A percentile compares a stretch with the other conserved stretches of the same genome.
Evolutionary conservation across 805 yeast species (phyloP).

Genomic region (Priceomyces medius): DNA sequence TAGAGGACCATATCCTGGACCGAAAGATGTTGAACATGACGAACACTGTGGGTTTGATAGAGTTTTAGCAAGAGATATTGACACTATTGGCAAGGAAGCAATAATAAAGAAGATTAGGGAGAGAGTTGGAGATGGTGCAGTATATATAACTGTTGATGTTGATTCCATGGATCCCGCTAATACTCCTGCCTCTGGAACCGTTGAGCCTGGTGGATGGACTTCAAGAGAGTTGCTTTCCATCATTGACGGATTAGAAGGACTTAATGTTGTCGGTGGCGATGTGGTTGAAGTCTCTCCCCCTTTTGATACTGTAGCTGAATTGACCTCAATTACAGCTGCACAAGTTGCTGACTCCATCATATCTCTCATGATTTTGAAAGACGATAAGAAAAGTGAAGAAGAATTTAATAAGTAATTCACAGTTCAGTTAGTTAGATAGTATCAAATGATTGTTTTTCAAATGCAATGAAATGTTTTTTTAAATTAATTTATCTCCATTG

Average conservation of each 20-base stretch:
- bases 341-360: too few species aligned
- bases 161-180: conserved; percentile 60
- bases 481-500: too few species aligned
- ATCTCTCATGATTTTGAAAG: conserved; percentile 51
- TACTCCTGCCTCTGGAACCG: conserved; percentile 59
- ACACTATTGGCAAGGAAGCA: conserved; percentile 60
- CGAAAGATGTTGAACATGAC: conserved; percentile 65
- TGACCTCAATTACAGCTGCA: conserved; percentile 68
- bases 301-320: conserved; percentile 56
- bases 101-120: conserved; percentile 52
- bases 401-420: not conserved
- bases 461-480: too few species aligned
- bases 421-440: too few species aligned
- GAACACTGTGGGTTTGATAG: conserved; percentile 63
- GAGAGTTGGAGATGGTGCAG: conserved; percentile 58
- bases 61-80: conserved; percentile 70
- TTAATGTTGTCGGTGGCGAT: conserved; percentile 54
- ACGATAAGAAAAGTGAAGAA: not conserved
- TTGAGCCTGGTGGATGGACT: conserved; percentile 58
- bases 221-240: conserved; percentile 54
- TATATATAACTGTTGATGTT: conserved; percentile 76
- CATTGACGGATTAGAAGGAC: conserved; percentile 42
- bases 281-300: conserved; percentile 62
- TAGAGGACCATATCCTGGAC: conserved; percentile 68
- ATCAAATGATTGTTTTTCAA: too few species aligned